Evolutionary conservation across 495 filamentous ascomycete genomes (phyloP).

Genomic region (Penicillium waksmanii): DNA sequence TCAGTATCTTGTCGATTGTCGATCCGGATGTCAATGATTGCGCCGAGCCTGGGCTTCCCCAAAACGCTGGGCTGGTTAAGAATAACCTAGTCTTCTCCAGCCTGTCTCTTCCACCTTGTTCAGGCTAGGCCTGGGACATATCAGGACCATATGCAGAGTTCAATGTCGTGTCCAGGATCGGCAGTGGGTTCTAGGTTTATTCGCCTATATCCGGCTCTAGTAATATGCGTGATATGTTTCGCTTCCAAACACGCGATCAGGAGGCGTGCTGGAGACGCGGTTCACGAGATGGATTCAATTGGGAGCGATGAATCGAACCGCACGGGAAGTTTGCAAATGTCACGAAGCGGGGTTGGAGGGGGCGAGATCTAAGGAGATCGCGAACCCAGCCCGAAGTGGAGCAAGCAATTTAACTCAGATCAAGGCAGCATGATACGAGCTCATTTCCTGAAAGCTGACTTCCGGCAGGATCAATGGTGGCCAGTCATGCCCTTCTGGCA

Average conservation of each 20-base stretch:
- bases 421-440: conserved; percentile 16
- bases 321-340: not conserved
- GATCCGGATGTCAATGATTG: conserved; percentile 19
- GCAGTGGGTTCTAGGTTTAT: conserved; percentile 6
- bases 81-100: not conserved
- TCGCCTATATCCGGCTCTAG: not conserved
- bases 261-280: not conserved
- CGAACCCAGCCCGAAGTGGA: conserved; percentile 19
- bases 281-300: not conserved
- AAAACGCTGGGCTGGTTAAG: not conserved
- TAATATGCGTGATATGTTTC: not conserved
- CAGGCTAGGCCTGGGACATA: conserved; percentile 11
- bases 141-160: not conserved
- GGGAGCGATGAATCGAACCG: not conserved
- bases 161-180: conserved; percentile 2
- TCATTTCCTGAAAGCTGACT: conserved; percentile 19
- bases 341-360: conserved; percentile 17
- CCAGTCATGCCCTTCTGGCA: not conserved
- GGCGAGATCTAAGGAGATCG: conserved; percentile 23
- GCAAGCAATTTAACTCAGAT: conserved; percentile 21
- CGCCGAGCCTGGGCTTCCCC: not conserved
- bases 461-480: conserved; percentile 5
- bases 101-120: conserved; percentile 2
- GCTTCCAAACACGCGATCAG: conserved; percentile 5
- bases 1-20: conserved; percentile 18